phyloP scores from a whole-genome alignment of 768 basidiomycete genomes.

The Hypholoma sublateritium region DNA sequence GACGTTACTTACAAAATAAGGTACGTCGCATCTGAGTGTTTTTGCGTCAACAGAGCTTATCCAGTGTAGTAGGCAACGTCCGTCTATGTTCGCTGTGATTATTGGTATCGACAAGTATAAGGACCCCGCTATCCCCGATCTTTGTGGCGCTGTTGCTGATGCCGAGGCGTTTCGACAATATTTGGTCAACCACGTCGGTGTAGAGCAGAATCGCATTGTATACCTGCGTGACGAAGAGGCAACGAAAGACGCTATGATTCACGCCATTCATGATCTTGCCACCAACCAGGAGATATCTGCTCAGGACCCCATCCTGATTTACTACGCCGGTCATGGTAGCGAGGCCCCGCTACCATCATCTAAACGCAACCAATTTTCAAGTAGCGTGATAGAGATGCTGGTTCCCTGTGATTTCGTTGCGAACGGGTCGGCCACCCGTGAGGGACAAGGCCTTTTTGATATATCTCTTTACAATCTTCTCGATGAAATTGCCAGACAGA shows the following conservation, averaged over 20 bases:
- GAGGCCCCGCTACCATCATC: constrained; percentile 46
- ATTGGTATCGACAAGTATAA: constrained; percentile 12
- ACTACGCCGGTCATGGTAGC: constrained; percentile 64
- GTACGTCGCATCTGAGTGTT: background rate
- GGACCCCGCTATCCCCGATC: background rate
- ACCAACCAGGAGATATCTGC: constrained; percentile 49
- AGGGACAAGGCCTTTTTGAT: background rate
- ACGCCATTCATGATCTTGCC: constrained; percentile 51
- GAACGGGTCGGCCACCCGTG: background rate
- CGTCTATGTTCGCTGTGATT: constrained; percentile 4
- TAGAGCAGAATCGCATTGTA: constrained; percentile 29
- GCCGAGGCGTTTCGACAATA: constrained; percentile 3
- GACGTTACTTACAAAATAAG: background rate
- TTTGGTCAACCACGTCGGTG: background rate
- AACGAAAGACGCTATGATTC: constrained; percentile 47
- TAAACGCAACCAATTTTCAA: constrained; percentile 25
- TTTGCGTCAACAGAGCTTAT: background rate
- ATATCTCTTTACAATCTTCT: background rate
- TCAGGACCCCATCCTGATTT: constrained; percentile 60
- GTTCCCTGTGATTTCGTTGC: constrained; percentile 6
- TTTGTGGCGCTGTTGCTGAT: constrained; percentile 10
- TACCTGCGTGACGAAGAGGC: constrained; percentile 53
- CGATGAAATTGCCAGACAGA: background rate
- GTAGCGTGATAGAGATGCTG: constrained; percentile 25
- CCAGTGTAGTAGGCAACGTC: background rate